Base-by-base conservation (phyloP, 1,139 yeast species). In the Groenewaldozyma auringiensis region DNA sequence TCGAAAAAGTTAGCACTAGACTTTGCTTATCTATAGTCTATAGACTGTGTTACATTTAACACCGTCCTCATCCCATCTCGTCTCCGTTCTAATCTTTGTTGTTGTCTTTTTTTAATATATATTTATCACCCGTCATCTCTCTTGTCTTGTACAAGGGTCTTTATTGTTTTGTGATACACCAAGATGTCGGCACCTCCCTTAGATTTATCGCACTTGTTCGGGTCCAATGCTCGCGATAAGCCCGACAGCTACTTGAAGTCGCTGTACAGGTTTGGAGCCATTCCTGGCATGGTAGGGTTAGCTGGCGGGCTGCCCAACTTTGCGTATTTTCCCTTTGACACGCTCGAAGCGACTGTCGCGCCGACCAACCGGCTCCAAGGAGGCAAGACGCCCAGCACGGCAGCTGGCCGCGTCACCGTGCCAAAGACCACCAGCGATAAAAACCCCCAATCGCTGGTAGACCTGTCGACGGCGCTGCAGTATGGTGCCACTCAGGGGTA, bases 401-500 rank as follows among this genome's bases (percentile, higher is more conserved):
- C 34, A 2, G 20, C 41, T 17, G 21, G 40, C 14, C 50, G 36
- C 36, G 45, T 52, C 21, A 33, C 31, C 18, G 52, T 52, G 27
- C 53, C 53, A 8, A 52, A 52, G 40, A 21, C 41, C 16, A 47
- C 39, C 16, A 29, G 21, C 8, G 25, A 40, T n/a, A 20, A 17
- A 20, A 34, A 42, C 25, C 25, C 46, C 3, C 27, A 32, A 6
- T 14, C 14, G 13, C 46, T 47, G 9, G 34, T 94, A 87, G 46
- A 82, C 82, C 55, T 87, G 80, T 41, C 50, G 8, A 47, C 53
- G 14, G 79, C 92, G n/a, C 73, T 88, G 60, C 96, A 88, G 66
- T 88, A 88, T 64, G 95, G 96, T 42, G 67, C 63, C 63, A 81
- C 94, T 43, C 79, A 78, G 51, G 96, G 96, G 47, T 83, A 78